Base-by-base conservation (phyloP, 306 rosid species). In the Castanopsis chinensis region DNA sequence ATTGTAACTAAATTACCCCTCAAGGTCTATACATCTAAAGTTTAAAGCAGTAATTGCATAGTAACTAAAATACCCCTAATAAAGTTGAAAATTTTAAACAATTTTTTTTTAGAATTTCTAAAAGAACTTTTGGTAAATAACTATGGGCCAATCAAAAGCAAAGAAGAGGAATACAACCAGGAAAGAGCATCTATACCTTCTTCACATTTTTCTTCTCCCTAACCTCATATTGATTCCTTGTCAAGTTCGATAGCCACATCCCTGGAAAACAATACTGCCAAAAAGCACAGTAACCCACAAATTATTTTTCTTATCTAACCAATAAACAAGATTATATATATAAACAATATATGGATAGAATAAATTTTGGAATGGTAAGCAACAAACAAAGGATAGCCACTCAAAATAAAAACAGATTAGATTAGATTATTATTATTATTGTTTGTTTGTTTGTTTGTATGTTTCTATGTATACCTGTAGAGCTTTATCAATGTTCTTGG, bases 191-290 rank as follows among this genome's bases (percentile, higher is more conserved):
- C 61, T 23, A 81, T 88, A 90, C 94, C 94, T 91, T 91, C 82
- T 91, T 91, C 85, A 83, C 86, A 68, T 88, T 83, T 64, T 91
- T 91, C 91, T 87, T 91, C 91, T 91, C 94, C 84, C 90, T 88
- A 69, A 91, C 94, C 86, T 91, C 94, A 52, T 91, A 91, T 56
- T 92, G 85, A 79, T 89, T 88, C 86, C 87, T 91, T 80, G 94
- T 86, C 80, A 91, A 71, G 80, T 91, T 92, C 72, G 92, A 82
- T 21, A 91, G 84, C 94, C 94, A 91, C 94, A 87, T 87, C 71
- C 94, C 94, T 52, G 94, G 94, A 71, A 91, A 91, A 85, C 92
- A 88, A 67, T 83, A 91, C 94, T 91, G 90, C 77, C 85, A 84
- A 79, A 64, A 41, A 63, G 59, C 51, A 6, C 58, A 20, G 56